Conservation (phyloP, 371 early-diverging fungal genomes). For the Mortierella sp. region DNA sequence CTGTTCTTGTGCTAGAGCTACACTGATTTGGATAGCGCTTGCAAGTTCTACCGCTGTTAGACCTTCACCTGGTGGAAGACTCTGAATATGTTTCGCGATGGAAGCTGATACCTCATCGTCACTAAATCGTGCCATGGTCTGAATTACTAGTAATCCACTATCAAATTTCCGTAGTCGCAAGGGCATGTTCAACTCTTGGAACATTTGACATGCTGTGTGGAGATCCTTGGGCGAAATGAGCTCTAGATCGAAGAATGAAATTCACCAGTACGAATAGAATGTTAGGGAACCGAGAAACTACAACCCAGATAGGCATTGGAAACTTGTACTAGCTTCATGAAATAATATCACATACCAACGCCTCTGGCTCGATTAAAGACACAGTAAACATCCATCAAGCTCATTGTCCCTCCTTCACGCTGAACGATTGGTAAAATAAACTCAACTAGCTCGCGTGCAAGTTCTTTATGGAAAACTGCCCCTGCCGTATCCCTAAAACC, state of each 20-base stretch:
- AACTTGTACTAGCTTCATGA: background rate
- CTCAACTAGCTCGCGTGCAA: slow-evolving; percentile 87
- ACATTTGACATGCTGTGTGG: slow-evolving; percentile 76
- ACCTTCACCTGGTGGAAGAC: slow-evolving; percentile 60
- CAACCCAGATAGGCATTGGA: background rate
- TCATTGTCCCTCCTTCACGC: slow-evolving; percentile 77
- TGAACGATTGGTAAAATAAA: slow-evolving; percentile 76
- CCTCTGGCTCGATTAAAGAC: slow-evolving; percentile 93
- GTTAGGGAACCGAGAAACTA: background rate
- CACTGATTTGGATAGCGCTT: slow-evolving; percentile 71
- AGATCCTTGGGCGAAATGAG: slow-evolving; percentile 92
- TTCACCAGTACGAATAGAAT: background rate
- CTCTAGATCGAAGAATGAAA: slow-evolving; percentile 57
- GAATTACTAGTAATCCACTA: slow-evolving; percentile 84
- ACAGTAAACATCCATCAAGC: slow-evolving; percentile 92
- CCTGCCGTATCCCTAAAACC: slow-evolving; percentile 80
- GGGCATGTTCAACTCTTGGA: slow-evolving; percentile 75
- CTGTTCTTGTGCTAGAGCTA: slow-evolving; percentile 81
- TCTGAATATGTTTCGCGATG: slow-evolving; percentile 67
- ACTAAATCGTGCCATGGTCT: slow-evolving; percentile 68
- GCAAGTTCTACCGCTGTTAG: slow-evolving; percentile 80
- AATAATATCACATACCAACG: slow-evolving; percentile 67
- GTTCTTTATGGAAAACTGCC: slow-evolving; percentile 85
- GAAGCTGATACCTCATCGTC: slow-evolving; percentile 78
- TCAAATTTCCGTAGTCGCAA: slow-evolving; percentile 80